Evolutionary conservation across 2,329 filamentous ascomycete species (phyloP), one percentile per base, ranked within the genome.

Genomic region (Aspergillus versicolor): DNA sequence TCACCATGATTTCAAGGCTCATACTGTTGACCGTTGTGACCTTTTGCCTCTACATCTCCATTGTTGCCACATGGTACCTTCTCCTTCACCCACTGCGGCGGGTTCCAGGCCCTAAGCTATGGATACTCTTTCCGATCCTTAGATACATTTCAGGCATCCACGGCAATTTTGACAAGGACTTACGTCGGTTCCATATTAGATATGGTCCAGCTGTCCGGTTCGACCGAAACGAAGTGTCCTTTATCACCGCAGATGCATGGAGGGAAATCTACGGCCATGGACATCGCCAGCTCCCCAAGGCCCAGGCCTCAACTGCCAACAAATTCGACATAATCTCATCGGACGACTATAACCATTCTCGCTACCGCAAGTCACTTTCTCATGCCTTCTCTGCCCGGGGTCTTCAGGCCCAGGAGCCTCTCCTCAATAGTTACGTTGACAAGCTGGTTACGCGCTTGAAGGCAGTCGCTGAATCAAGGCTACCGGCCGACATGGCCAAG

Each of bases 211-310:
- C 77, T 4, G 73, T 79, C n/a, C 70, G 77, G 2, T 70, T 76
- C n/a, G 66, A 68, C 1, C 78, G 77, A 0, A 69, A 71, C 37
- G 67, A 77, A 30, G 62, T 80, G 4, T 73, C 68, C n/a, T 75
- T 73, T 58, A 66, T 66, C 19, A 60, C 55, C 24, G 58, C 63
- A 8, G 52, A 63, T 5, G 68, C 67, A 21, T 75, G 69, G 70
- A 71, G 70, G 47, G 70, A 70, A 11, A 73, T 76, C 8, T 19
- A 17, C 11, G 22, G 65, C 65, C 22, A 32, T 32, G 34, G 22
- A 4, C 34, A 27, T 19, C 21, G 8, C 8, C 34, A 41, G 13
- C 12, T 32, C 3, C 9, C 38, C 22, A 42, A 51, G 40, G 11
- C 8, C 9, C 9, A 7, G 11, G 9, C 2, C 17, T 22, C 38